phyloP scores from a whole-genome alignment of 208 protist species.

The Lotmaria passim region DNA sequence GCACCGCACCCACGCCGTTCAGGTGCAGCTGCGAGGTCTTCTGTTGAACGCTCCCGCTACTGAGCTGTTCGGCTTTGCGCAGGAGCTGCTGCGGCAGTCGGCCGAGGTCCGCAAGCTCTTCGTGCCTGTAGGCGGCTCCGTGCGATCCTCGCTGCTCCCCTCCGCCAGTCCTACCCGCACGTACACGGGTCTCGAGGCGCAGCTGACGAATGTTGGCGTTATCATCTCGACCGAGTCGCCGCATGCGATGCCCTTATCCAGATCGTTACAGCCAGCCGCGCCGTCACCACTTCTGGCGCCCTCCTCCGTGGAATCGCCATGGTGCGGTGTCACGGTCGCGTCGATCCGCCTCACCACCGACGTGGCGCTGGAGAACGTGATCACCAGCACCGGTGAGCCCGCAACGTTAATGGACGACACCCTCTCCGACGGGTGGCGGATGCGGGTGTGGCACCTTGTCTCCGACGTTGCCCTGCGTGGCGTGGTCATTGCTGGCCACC shows the following conservation, averaged over 20 bases:
- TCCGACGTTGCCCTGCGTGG: not conserved
- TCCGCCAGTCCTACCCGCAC: slow-evolving; percentile 7
- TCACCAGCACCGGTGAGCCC: slow-evolving; percentile 11
- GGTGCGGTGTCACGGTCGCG: slow-evolving; percentile 10
- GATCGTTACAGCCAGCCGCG: too few relatives aligned
- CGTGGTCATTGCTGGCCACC: slow-evolving; percentile 9
- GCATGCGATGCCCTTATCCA: not conserved
- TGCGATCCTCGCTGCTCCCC: not conserved
- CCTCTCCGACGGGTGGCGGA: slow-evolving; percentile 5
- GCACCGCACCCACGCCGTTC: slow-evolving; percentile 11
- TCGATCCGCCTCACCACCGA: slow-evolving; percentile 12
- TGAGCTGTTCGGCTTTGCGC: slow-evolving; percentile 20
- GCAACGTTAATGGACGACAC: slow-evolving; percentile 25
- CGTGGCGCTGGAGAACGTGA: slow-evolving; percentile 19
- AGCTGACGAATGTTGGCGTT: slow-evolving; percentile 14
- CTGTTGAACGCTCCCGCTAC: slow-evolving; percentile 14
- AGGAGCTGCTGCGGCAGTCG: slow-evolving; percentile 18
- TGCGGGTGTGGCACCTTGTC: slow-evolving; percentile 30
- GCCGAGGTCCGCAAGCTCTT: slow-evolving; percentile 3
- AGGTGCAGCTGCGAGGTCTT: slow-evolving; percentile 7
- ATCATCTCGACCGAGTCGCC: slow-evolving; percentile 8
- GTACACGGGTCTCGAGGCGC: slow-evolving; percentile 23
- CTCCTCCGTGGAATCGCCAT: not conserved
- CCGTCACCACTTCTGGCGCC: too few relatives aligned
- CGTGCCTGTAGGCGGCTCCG: not conserved